Base-by-base conservation (phyloP, 2,329 filamentous ascomycete genomes). In the Truncatella angustata region DNA sequence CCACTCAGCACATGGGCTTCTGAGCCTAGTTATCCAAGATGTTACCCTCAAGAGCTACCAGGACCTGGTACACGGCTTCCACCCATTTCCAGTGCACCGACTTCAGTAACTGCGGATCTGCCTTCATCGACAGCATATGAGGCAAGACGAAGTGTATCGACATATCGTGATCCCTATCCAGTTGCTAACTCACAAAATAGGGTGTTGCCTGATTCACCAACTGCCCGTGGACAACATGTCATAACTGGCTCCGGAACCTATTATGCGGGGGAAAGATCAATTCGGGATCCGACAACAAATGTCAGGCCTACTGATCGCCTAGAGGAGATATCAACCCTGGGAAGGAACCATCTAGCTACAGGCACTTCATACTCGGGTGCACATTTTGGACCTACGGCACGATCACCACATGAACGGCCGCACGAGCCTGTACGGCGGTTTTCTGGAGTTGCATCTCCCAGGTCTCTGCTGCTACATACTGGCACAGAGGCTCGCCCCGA, bases 291-390 rank as follows among this genome's bases (percentile, higher is more conserved):
- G 10, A 16, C 40, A n/a, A 28, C 23, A 24, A n/a, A n/a, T n/a
- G n/a, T n/a, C n/a, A n/a, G n/a, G n/a, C n/a, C n/a, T n/a, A n/a
- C n/a, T n/a, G n/a, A n/a, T n/a, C n/a, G n/a, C n/a, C n/a, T n/a
- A n/a, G n/a, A n/a, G n/a, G n/a, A n/a, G n/a, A n/a, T n/a, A n/a
- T n/a, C n/a, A n/a, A n/a, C n/a, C n/a, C n/a, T n/a, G n/a, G n/a
- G n/a, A n/a, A n/a, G n/a, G n/a, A n/a, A n/a, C n/a, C n/a, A n/a
- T n/a, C n/a, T n/a, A n/a, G n/a, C n/a, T n/a, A n/a, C n/a, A n/a
- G n/a, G n/a, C n/a, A n/a, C n/a, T n/a, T 44, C 57, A 16, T 55
- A 59, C n/a, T 57, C 60, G 43, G 51, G 43, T 46, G 47, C 56
- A 26, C 52, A 54, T 46, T 32, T 52, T 14, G 54, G 55, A 6